Evolutionary conservation across 257 asterid genomes (phyloP).

Genomic region (Plantago major): DNA sequence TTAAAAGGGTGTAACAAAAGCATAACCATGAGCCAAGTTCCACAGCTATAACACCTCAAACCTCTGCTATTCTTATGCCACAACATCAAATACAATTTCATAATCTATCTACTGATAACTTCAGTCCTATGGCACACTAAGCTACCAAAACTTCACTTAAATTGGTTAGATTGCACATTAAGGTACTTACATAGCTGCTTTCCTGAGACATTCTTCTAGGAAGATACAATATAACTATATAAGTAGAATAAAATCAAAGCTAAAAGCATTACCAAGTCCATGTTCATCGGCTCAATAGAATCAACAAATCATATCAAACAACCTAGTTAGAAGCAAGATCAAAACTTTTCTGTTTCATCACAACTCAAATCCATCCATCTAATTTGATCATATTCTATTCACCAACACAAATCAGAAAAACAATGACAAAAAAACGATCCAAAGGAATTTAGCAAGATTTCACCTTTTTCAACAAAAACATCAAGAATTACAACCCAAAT

Average conservation of each 20-base stretch:
- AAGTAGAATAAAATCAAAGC: background rate
- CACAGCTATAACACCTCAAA: background rate
- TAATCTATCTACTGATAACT: too few species aligned
- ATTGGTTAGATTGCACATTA: constrained; percentile 7
- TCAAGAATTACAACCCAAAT: too few species aligned
- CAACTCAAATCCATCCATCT: too few species aligned
- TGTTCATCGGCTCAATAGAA: background rate
- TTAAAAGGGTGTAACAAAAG: background rate
- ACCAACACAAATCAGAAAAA: too few species aligned
- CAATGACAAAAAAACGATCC: too few species aligned
- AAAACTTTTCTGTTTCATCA: too few species aligned
- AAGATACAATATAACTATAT: background rate
- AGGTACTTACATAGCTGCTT: background rate
- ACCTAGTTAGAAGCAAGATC: too few species aligned
- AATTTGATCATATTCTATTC: too few species aligned
- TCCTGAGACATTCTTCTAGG: background rate
- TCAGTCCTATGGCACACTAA: background rate
- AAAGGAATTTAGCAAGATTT: too few species aligned
- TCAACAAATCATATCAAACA: background rate
- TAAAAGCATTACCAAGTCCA: background rate
- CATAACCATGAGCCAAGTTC: background rate
- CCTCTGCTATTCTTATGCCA: background rate
- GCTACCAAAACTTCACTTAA: background rate
- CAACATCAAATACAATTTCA: background rate
- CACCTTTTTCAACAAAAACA: too few species aligned